Evolutionary conservation across 768 basidiomycete genomes (phyloP), one percentile per base, ranked within the genome.

Genomic region (Rhizopogon roseolus): DNA sequence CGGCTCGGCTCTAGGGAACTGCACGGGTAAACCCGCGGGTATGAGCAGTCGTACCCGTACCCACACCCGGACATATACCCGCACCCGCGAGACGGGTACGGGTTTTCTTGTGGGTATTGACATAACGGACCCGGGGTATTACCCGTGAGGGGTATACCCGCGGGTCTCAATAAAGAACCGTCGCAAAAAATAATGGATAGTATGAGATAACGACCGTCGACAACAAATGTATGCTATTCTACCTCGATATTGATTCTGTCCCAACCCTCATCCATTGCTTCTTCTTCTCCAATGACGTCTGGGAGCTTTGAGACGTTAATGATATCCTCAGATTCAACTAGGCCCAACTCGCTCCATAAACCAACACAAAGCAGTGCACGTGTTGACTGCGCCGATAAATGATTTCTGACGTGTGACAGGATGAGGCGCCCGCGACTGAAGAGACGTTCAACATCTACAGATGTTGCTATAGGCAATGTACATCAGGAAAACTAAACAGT

Each of bases 301-400:
- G 44, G 34, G 16, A 55, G 40, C 48, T 39, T 37, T 2, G 52
- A 46, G 0, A 55, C 58, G 6, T 19, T 39, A 17, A 32, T 22
- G 13, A 71, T 41, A 57, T 71, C 66, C 14, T 52, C 34, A 38
- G 59, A 55, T 46, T 59, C 56, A 14, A 71, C 51, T 10, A 64
- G 54, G 1, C 61, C 63, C 56, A 14, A 71, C 51, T 10, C 63
- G 54, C 0, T 60, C 63, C 72, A 74, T 10, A 37, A 48, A 9
- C 66, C 59, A 1, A 72, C 50, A 49, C 72, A 73, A 37, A 72
- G 38, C 22, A 22, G 54, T 3, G 66, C 67, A 13, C 60, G 53
- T 0, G 60, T 69, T 1, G 63, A 59, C 55, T 72, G 62, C 0
- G 59, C 61, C n/a, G 58, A 61, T 9, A 73, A 54, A 0, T 60